These are phyloP conservation scores for Monotropa hypopitys DNA, from an alignment of 179 eudicot genomes.

Conservation along the genomic window DNA sequence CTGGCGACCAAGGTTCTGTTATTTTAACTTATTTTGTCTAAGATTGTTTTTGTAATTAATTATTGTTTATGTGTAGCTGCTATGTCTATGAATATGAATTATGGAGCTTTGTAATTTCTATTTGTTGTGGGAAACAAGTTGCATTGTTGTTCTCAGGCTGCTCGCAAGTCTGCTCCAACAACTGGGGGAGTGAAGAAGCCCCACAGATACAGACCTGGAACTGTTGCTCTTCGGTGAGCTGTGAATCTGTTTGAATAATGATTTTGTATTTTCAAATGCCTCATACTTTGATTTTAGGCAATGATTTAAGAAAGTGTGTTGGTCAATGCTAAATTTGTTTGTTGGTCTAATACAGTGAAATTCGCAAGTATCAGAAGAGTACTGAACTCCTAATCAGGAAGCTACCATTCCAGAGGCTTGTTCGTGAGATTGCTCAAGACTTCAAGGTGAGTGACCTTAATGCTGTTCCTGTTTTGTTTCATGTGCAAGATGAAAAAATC, in stretches of 20 bases:
- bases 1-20: conserved; percentile 28
- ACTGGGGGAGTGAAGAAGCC: conserved; percentile 31
- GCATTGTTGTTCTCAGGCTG: conserved; percentile 22
- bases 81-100: not conserved
- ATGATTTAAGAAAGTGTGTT: not conserved
- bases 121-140: not conserved
- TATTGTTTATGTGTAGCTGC: not conserved
- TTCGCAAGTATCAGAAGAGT: conserved; percentile 9
- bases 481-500: too few species aligned
- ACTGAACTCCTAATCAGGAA: conserved; percentile 15
- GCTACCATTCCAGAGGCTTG: conserved; percentile 16
- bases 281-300: too few species aligned
- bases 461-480: not conserved
- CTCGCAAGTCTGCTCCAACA: conserved; percentile 62
- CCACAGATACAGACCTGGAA: conserved; percentile 52
- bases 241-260: not conserved
- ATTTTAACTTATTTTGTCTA: not conserved
- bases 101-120: not conserved
- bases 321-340: not conserved
- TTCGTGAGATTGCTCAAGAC: conserved; percentile 16
- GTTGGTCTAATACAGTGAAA: conserved; percentile 12
- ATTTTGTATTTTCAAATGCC: too few species aligned
- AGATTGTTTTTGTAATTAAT: not conserved
- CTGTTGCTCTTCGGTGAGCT: conserved; percentile 47
- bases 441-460: not conserved